A percentile compares a stretch with the other conserved stretches of the same genome.
These are phyloP conservation scores for Lavandula angustifolia DNA, from an alignment of 257 asterid species.

Conservation along the genomic window DNA sequence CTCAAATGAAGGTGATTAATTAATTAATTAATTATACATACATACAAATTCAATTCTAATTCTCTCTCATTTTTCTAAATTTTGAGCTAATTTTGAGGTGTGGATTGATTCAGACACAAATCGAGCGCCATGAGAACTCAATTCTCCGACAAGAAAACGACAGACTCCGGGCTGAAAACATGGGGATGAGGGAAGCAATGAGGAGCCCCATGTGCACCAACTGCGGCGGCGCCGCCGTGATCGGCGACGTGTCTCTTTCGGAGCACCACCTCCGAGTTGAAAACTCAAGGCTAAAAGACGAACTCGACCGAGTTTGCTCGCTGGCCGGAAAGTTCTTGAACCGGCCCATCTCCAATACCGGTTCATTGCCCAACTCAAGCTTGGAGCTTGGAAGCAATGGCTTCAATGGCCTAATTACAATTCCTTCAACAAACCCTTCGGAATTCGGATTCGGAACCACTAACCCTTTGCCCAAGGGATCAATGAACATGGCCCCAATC, in stretches of 20 bases:
- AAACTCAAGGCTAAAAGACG: conserved; percentile 58
- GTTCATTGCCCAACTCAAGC: conserved; percentile 47
- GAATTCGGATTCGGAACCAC: conserved; percentile 38
- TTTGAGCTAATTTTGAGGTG: too few species aligned
- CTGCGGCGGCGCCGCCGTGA: conserved; percentile 63
- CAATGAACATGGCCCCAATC: conserved; percentile 28
- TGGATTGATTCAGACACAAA: conserved; percentile 45
- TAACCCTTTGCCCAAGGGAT: conserved; percentile 36
- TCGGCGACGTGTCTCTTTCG: conserved; percentile 55
- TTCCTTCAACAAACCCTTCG: conserved; percentile 39
- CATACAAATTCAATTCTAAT: too few species aligned
- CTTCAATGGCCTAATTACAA: conserved; percentile 38
- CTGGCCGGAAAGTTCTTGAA: conserved; percentile 55
- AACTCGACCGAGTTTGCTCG: conserved; percentile 54
- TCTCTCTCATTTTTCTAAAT: too few species aligned
- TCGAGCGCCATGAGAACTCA: conserved; percentile 62
- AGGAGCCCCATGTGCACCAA: conserved; percentile 57
- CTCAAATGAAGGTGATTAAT: conserved; percentile 99
- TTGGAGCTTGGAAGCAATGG: conserved; percentile 71
- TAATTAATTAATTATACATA: too few species aligned
- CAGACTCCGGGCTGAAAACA: conserved; percentile 60
- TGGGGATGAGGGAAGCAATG: conserved; percentile 55
- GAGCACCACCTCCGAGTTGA: conserved; percentile 65
- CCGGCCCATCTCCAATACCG: conserved; percentile 39
- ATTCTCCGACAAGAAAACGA: conserved; percentile 59